phyloP scores from a whole-genome alignment of 352 stramenopile species.

The Globisporangium yorkense region DNA sequence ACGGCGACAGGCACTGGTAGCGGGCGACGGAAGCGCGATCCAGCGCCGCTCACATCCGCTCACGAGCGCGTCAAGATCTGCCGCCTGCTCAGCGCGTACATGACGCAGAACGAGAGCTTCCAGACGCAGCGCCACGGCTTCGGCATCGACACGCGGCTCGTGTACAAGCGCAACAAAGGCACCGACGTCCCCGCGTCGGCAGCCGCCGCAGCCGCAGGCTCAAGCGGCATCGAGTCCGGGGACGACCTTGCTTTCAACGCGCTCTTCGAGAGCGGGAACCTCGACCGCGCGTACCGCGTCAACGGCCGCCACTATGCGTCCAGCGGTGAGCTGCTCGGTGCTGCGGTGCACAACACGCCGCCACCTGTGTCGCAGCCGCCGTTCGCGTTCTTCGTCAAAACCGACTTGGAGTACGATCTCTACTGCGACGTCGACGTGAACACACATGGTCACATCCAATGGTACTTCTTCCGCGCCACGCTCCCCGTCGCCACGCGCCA shows the following conservation, averaged over 20 bases:
- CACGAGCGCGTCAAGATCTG: constrained; percentile 28
- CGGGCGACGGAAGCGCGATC: constrained; percentile 3
- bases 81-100: constrained; percentile 56
- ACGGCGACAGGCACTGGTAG: constrained; percentile 3
- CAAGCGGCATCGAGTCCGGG: background rate
- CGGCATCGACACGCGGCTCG: constrained; percentile 42
- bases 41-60: background rate
- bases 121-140: constrained; percentile 55
- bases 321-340: constrained; percentile 27
- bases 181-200: constrained; percentile 6
- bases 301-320: constrained; percentile 45
- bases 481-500: constrained; percentile 11
- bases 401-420: constrained; percentile 66
- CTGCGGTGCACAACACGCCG: constrained; percentile 1
- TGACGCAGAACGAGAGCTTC: constrained; percentile 60
- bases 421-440: constrained; percentile 68
- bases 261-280: constrained; percentile 75
- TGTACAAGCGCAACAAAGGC: constrained; percentile 66
- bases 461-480: constrained; percentile 81
- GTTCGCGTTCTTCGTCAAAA: constrained; percentile 52
- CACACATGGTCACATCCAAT: constrained; percentile 81
- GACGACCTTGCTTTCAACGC: constrained; percentile 54
- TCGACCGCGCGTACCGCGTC: constrained; percentile 63
- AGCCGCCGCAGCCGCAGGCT: background rate
- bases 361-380: constrained; percentile 16